Base-by-base conservation (phyloP, 352 stramenopile species). In the Pythium aquatile region DNA sequence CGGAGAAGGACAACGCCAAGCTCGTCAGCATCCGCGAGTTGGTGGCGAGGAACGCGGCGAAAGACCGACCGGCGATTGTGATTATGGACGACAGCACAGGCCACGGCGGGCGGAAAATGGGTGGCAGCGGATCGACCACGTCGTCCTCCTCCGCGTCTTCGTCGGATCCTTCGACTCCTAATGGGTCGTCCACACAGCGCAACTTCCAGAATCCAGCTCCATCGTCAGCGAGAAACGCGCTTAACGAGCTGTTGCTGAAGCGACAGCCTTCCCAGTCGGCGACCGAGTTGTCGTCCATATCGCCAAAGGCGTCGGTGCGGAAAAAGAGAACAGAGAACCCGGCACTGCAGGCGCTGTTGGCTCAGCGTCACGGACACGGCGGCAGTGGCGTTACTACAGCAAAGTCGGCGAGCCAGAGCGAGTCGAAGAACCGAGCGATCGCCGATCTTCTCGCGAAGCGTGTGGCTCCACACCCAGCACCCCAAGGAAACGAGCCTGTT, bases 1-100 rank as follows among this genome's bases (percentile, higher is more conserved):
- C 55, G 1, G 62, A 69, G 47, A 63, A 73, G 32, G 72, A 72
- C 9, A 79, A 80, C 59, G 65, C 83, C 57, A 88, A 89, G 59
- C 60, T 82, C 28, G 79, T 89, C 58, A 83, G 82, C 62, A 80
- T 88, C 10, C 69, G 73, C n/a, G 77, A 83, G 30, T 62, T 88
- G 2, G 66, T 88, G 29, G 65, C 66, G 17, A 52, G 69, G n/a
- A 80, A 78, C 40, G 54, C 60, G 14, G 48, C 52, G 26, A 61
- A 63, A 63, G 58, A 70, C 11, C 58, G 64, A 59, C 63, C 32
- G 33, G 69, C 29, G n/a, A 26, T 62, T 47, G 62, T 83, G 70
- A 49, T 75, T 57, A 35, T 76, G 68, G 60, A 73, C 62, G 40
- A 55, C 28, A 62, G 13, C 24, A 74, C 68, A 5, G 63, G 77